Evolutionary conservation across 306 rosid species (phyloP).

Genomic region (Prunus armeniaca): DNA sequence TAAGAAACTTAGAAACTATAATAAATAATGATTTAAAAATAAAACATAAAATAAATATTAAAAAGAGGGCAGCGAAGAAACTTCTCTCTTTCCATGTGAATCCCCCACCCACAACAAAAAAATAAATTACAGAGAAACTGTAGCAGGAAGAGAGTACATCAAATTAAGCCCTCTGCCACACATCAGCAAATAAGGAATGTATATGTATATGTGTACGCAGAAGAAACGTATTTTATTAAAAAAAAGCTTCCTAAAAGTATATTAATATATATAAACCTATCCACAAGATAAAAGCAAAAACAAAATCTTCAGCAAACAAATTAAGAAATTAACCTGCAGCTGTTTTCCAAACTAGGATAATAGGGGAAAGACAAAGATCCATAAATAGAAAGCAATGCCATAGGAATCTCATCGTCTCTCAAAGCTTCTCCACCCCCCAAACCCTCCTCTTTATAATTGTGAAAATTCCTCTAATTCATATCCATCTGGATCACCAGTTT

Average conservation of each 20-base stretch:
- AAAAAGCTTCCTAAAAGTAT: too few species aligned
- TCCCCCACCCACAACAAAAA: too few species aligned
- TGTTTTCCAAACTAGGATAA: not conserved
- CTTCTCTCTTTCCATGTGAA: not conserved
- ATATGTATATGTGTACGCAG: too few species aligned
- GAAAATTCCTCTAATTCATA: not conserved
- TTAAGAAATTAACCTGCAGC: not conserved
- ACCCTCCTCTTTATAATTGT: not conserved
- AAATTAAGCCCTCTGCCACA: too few species aligned
- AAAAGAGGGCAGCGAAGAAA: not conserved
- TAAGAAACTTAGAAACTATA: not conserved
- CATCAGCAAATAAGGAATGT: too few species aligned
- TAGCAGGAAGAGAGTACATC: too few species aligned
- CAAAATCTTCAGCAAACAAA: not conserved
- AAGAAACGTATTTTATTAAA: too few species aligned
- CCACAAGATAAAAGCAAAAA: not conserved
- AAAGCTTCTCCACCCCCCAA: not conserved
- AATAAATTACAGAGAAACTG: too few species aligned
- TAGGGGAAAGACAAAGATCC: not conserved
- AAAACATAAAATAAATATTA: too few species aligned
- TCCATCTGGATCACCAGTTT: conserved; percentile 46
- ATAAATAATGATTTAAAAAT: not conserved
- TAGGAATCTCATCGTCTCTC: not conserved
- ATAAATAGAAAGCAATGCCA: not conserved
- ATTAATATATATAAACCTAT: not conserved